Percentiles rank a stretch among this genome's conserved stretches.
These are phyloP conservation scores for Exidia glandulosa DNA, from an alignment of 768 basidiomycete genomes.

Conservation along the genomic window DNA sequence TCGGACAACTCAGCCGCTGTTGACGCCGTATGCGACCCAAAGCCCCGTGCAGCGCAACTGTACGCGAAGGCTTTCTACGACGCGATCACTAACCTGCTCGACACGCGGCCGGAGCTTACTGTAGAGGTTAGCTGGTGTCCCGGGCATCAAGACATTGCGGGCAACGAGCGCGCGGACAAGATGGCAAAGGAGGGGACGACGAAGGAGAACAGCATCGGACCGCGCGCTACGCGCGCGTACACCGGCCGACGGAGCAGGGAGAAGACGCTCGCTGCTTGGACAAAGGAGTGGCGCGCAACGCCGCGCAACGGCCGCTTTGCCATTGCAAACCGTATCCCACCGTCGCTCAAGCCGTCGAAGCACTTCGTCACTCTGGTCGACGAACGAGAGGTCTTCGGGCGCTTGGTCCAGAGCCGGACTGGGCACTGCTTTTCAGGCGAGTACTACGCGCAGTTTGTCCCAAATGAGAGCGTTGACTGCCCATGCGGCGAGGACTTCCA, in stretches of 20 bases:
- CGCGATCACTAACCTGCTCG: slow-evolving; percentile 9
- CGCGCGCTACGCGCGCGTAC: neutral
- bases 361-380: neutral
- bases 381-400: neutral
- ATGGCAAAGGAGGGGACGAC: slow-evolving; percentile 11
- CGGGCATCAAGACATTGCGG: slow-evolving; percentile 12
- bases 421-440: neutral
- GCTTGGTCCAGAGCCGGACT: neutral
- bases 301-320: neutral
- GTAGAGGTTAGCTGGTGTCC: slow-evolving; percentile 15
- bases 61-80: slow-evolving; percentile 10
- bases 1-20: slow-evolving; percentile 10
- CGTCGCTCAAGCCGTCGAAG: neutral
- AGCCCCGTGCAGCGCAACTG: slow-evolving; percentile 10
- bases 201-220: neutral
- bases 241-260: neutral
- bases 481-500: slow-evolving; percentile 5
- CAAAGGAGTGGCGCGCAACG: neutral
- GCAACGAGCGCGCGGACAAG: slow-evolving; percentile 16
- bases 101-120: neutral
- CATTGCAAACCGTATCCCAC: neutral
- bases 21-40: neutral
- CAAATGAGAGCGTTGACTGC: slow-evolving; percentile 1
- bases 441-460: neutral
- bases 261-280: neutral